These are phyloP conservation scores for Lipomyces yamanashiensis DNA, from an alignment of 805 yeast species.

Conservation along the genomic window DNA sequence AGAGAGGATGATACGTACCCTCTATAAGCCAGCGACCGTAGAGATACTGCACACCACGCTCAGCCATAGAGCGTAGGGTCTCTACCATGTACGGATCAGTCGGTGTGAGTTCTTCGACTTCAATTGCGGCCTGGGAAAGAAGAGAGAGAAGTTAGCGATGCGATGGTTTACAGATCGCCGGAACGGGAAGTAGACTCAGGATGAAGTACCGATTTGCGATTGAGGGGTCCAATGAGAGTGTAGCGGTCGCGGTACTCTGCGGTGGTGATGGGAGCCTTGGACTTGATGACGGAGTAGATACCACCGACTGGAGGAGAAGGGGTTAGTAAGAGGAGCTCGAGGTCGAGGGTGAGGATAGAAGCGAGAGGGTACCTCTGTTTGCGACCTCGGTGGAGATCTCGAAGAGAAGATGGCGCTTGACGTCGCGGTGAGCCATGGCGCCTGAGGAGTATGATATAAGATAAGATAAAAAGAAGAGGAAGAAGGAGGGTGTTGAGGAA, in stretches of 20 bases:
- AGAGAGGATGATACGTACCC: constrained; percentile 28
- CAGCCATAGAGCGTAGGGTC: constrained; percentile 76
- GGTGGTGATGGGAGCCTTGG: constrained; percentile 95
- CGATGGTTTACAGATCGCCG: neutral
- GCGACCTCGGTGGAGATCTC: constrained; percentile 98
- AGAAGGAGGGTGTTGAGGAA: neutral
- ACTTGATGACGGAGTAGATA: constrained; percentile 92
- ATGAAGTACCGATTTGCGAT: constrained; percentile 51
- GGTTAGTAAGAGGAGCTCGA: neutral
- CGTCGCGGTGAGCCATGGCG: constrained; percentile 66
- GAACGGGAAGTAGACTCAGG: neutral
- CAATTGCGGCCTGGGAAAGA: constrained; percentile 61
- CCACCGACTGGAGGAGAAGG: constrained; percentile 72
- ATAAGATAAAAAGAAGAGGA: neutral
- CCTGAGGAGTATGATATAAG: constrained; percentile 1
- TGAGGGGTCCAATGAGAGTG: constrained; percentile 83
- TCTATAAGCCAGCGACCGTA: constrained; percentile 98
- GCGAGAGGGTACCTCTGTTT: constrained; percentile 51
- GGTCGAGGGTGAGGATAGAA: neutral
- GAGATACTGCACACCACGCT: constrained; percentile 78
- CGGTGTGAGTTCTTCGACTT: constrained; percentile 71
- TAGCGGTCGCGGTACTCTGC: constrained; percentile 90
- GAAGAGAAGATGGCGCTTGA: constrained; percentile 82
- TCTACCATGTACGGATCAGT: constrained; percentile 56
- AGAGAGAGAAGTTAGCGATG: neutral